Evolutionary conservation across 805 yeast genomes (phyloP).

Genomic region (Wickerhamomyces alni): DNA sequence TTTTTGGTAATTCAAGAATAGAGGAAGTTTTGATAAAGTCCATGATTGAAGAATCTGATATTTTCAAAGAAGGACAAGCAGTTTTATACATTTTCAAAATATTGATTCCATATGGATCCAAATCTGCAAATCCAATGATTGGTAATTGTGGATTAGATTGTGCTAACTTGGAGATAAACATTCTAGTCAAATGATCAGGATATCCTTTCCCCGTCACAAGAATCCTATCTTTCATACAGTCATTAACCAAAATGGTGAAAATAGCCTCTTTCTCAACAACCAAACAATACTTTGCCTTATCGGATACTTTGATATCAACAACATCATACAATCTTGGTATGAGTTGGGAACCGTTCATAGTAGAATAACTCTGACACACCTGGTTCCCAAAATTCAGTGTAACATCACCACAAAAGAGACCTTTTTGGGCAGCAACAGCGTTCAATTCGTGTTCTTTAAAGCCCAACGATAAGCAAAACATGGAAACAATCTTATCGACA

Average conservation of each 20-base stretch:
- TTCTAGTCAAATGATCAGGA: slow-evolving; percentile 53
- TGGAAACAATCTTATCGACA: slow-evolving; percentile 35
- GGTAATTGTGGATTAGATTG: slow-evolving; percentile 21
- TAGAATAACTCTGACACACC: slow-evolving; percentile 3
- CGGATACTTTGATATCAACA: slow-evolving; percentile 5
- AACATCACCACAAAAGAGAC: slow-evolving; percentile 40
- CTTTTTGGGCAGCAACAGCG: slow-evolving; percentile 57
- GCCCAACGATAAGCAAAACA: slow-evolving; percentile 33
- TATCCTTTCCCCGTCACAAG: slow-evolving; percentile 65
- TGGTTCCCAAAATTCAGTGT: slow-evolving; percentile 1
- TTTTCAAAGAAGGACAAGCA: slow-evolving; percentile 8
- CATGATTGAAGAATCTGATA: slow-evolving; percentile 13
- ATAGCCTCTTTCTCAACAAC: slow-evolving; percentile 53
- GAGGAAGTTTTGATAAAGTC: slow-evolving; percentile 13
- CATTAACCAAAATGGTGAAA: slow-evolving; percentile 27
- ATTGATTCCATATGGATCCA: slow-evolving; percentile 61
- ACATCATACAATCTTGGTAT: slow-evolving; percentile 34
- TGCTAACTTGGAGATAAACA: slow-evolving; percentile 31
- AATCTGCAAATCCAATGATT: slow-evolving; percentile 48
- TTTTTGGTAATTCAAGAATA: slow-evolving; percentile 15
- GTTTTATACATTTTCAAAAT: slow-evolving; percentile 43
- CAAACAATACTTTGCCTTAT: slow-evolving; percentile 24
- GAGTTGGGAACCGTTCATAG: slow-evolving; percentile 21
- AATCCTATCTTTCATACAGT: slow-evolving; percentile 20
- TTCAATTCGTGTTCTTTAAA: slow-evolving; percentile 35